Evolutionary conservation across 2,329 filamentous ascomycete genomes (phyloP).

Genomic region (Scorias spongiosa): DNA sequence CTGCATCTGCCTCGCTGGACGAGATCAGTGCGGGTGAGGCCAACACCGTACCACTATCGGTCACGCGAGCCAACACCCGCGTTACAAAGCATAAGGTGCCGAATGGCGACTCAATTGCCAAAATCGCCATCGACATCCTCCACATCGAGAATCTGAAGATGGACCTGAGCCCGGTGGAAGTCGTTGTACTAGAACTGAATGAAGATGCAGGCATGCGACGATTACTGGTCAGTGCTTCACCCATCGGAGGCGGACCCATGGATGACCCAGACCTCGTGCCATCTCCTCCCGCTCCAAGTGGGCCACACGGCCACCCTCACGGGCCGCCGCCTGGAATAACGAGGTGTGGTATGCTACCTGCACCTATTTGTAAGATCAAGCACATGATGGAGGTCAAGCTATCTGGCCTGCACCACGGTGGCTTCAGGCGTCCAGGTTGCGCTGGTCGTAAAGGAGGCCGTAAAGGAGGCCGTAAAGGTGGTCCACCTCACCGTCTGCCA

Average conservation of each 20-base stretch:
- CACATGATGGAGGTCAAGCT: slow-evolving; percentile 34
- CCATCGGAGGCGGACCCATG: not conserved
- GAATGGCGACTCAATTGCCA: slow-evolving; percentile 37
- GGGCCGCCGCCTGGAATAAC: slow-evolving; percentile 12
- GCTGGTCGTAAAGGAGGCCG: slow-evolving; percentile 7
- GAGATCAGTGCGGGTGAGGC: slow-evolving; percentile 12
- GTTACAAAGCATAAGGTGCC: slow-evolving; percentile 32
- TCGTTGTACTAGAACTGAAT: slow-evolving; percentile 35
- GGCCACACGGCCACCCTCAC: slow-evolving; percentile 5
- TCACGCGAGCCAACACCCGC: slow-evolving; percentile 20
- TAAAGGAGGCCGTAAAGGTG: too few relatives aligned
- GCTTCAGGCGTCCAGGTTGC: slow-evolving; percentile 23
- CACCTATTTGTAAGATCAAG: slow-evolving; percentile 41
- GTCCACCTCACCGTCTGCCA: slow-evolving; percentile 10
- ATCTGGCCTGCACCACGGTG: slow-evolving; percentile 20
- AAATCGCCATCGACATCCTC: slow-evolving; percentile 43
- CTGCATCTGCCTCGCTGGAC: slow-evolving; percentile 8
- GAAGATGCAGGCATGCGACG: slow-evolving; percentile 11
- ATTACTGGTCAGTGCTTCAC: slow-evolving; percentile 13
- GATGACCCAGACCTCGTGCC: not conserved
- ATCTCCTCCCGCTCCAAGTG: slow-evolving; percentile 2
- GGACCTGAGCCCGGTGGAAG: slow-evolving; percentile 41
- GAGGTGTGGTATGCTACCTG: slow-evolving; percentile 24
- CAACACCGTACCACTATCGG: slow-evolving; percentile 20
- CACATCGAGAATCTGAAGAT: slow-evolving; percentile 37